Percentiles rank a stretch among this genome's conserved stretches.
phyloP scores from a whole-genome alignment of 768 basidiomycete species.

The Phlebiopsis gigantea region DNA sequence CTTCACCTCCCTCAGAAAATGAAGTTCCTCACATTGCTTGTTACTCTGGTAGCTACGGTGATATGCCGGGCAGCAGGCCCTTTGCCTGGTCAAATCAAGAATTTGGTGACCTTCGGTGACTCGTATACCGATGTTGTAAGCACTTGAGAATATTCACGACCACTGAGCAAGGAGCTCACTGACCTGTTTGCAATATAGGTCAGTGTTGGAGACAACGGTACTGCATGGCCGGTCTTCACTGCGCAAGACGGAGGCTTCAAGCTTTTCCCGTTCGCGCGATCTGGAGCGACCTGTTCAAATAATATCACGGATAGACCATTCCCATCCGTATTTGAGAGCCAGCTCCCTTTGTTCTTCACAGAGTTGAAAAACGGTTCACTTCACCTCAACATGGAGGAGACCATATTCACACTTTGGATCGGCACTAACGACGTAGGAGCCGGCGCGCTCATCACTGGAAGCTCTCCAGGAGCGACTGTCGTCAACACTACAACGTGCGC shows the following conservation, averaged over 20 bases:
- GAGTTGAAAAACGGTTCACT: constrained; percentile 38
- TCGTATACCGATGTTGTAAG: constrained; percentile 52
- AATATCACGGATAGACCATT: constrained; percentile 51
- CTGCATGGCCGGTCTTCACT: constrained; percentile 58
- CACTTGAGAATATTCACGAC: background rate
- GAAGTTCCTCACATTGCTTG: background rate
- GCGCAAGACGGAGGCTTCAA: constrained; percentile 47
- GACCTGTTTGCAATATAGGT: background rate
- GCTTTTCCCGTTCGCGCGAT: constrained; percentile 52
- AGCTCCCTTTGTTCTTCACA: constrained; percentile 49
- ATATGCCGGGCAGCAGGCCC: constrained; percentile 16
- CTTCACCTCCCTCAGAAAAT: no score
- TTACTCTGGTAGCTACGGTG: background rate
- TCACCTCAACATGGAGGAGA: constrained; percentile 35
- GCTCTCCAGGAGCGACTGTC: constrained; percentile 41
- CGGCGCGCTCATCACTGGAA: constrained; percentile 48
- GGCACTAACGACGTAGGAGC: constrained; percentile 56
- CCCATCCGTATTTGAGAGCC: constrained; percentile 53
- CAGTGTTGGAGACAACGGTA: constrained; percentile 32
- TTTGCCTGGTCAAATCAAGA: constrained; percentile 45
- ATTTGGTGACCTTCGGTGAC: constrained; percentile 65
- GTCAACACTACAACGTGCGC: constrained; percentile 55
- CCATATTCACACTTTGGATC: constrained; percentile 64
- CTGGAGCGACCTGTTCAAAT: constrained; percentile 66
- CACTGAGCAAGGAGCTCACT: background rate